phyloP scores from a whole-genome alignment of 73 alveolate genomes.

The Loxodes magnus region DNA sequence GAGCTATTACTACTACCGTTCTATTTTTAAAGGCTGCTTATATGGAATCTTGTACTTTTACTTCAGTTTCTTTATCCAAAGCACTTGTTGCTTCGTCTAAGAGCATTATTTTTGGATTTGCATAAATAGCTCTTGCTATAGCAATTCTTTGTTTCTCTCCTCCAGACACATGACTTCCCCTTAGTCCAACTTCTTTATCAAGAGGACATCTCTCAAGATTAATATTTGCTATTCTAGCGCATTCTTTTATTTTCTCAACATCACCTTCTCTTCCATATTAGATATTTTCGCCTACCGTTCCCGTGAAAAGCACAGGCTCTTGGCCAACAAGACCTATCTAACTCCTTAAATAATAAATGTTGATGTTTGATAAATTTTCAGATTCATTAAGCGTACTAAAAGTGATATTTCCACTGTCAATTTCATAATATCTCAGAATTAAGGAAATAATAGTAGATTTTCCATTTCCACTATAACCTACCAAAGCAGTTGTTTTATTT shows the following conservation, averaged over 20 bases:
- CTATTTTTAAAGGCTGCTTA: conserved; percentile 49
- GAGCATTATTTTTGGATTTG: conserved; percentile 67
- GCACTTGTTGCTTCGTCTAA: conserved; percentile 94
- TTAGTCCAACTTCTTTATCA: conserved; percentile 64
- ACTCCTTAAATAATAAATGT: conserved; percentile 43
- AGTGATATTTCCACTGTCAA: conserved; percentile 48
- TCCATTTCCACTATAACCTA: conserved; percentile 86
- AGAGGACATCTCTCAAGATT: conserved; percentile 69
- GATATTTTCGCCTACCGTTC: conserved; percentile 68
- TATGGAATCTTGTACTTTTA: conserved; percentile 60
- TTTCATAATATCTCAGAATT: conserved; percentile 74
- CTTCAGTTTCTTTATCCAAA: conserved; percentile 79
- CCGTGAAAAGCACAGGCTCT: conserved; percentile 88
- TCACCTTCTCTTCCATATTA: conserved; percentile 56
- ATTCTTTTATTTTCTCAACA: conserved; percentile 38
- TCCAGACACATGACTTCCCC: conserved; percentile 74
- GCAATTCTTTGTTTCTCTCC: conserved; percentile 91
- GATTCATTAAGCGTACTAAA: conserved; percentile 49
- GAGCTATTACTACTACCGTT: conserved; percentile 65
- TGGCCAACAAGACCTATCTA: conserved; percentile 78
- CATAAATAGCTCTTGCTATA: conserved; percentile 79
- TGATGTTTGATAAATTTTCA: conserved; percentile 36
- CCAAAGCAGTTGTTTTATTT: conserved; percentile 40
- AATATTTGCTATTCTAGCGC: conserved; percentile 24
- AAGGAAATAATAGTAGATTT: conserved; percentile 67